Percentiles rank a stretch among this genome's conserved stretches.
Evolutionary conservation across 805 yeast species (phyloP).

Genomic region (Wickerhamomyces kurtzmanii): DNA sequence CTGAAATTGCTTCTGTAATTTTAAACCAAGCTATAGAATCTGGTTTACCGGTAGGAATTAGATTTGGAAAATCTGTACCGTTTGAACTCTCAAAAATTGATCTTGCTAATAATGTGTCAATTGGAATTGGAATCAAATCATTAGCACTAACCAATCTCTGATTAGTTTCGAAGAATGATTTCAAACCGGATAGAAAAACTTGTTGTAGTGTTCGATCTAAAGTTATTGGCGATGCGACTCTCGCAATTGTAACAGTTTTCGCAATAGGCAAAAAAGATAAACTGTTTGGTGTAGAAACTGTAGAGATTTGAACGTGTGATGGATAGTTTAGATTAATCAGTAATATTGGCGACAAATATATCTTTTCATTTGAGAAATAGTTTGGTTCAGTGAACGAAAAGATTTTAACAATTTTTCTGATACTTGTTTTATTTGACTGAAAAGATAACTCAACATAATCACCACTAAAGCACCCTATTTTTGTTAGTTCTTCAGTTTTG

Average conservation of each 20-base stretch:
- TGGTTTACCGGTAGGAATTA: slow-evolving; percentile 50
- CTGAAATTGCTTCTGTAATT: slow-evolving; percentile 42
- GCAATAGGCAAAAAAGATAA: slow-evolving; percentile 34
- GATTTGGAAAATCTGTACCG: slow-evolving; percentile 18
- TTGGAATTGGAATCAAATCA: slow-evolving; percentile 68
- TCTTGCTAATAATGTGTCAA: slow-evolving; percentile 60
- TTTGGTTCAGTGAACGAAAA: slow-evolving; percentile 62
- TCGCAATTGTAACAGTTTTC: slow-evolving; percentile 50
- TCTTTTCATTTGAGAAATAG: slow-evolving; percentile 22
- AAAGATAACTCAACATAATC: slow-evolving; percentile 37
- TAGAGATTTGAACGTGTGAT: slow-evolving; percentile 7
- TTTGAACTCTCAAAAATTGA: slow-evolving; percentile 29
- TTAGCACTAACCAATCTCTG: slow-evolving; percentile 51
- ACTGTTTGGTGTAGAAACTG: slow-evolving; percentile 9
- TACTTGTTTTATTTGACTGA: slow-evolving; percentile 1
- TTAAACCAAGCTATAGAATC: slow-evolving; percentile 83
- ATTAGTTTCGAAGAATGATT: slow-evolving; percentile 47
- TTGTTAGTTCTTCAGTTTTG: slow-evolving; percentile 38
- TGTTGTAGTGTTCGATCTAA: slow-evolving; percentile 55
- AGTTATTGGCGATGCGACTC: slow-evolving; percentile 62
- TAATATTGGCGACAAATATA: slow-evolving; percentile 59
- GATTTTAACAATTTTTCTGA: slow-evolving; percentile 18
- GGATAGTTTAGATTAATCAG: slow-evolving; percentile 36
- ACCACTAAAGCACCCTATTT: slow-evolving; percentile 59
- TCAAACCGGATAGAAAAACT: slow-evolving; percentile 49